phyloP scores from a whole-genome alignment of 768 basidiomycete genomes.

The Royoungia palumana region DNA sequence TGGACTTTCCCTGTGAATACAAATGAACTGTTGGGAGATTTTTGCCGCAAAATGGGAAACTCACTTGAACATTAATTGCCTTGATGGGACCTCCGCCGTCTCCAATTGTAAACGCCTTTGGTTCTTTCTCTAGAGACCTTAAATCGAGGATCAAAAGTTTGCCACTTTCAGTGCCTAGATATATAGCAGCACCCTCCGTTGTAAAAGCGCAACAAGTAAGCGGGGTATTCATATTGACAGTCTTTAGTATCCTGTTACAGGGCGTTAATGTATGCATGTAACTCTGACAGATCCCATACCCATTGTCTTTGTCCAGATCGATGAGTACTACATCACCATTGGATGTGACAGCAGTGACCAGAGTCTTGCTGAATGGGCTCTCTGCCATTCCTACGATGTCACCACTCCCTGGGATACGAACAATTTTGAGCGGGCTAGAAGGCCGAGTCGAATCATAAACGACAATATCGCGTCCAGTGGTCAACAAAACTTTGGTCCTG shows the following conservation, averaged over 20 bases:
- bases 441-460: constrained; percentile 64
- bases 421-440: constrained; percentile 50
- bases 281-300: constrained; percentile 38
- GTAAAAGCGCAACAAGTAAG: constrained; percentile 67
- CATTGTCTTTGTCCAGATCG: constrained; percentile 74
- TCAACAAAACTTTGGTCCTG: constrained; percentile 58
- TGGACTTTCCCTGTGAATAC: constrained; percentile 16
- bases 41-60: constrained; percentile 5
- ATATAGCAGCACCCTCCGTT: constrained; percentile 63
- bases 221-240: constrained; percentile 47
- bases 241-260: constrained; percentile 52
- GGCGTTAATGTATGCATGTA: not conserved
- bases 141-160: constrained; percentile 62
- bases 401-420: constrained; percentile 48
- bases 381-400: constrained; percentile 55
- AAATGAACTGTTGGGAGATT: not conserved
- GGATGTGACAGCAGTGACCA: constrained; percentile 56
- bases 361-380: constrained; percentile 75
- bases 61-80: constrained; percentile 57
- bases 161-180: constrained; percentile 61
- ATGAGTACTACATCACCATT: constrained; percentile 55
- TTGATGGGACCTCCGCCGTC: constrained; percentile 46
- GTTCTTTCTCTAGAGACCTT: constrained; percentile 62
- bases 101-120: constrained; percentile 51
- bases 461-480: constrained; percentile 47